Conservation (phyloP, 257 asterid genomes). For the Jaltomata sinuosa region DNA sequence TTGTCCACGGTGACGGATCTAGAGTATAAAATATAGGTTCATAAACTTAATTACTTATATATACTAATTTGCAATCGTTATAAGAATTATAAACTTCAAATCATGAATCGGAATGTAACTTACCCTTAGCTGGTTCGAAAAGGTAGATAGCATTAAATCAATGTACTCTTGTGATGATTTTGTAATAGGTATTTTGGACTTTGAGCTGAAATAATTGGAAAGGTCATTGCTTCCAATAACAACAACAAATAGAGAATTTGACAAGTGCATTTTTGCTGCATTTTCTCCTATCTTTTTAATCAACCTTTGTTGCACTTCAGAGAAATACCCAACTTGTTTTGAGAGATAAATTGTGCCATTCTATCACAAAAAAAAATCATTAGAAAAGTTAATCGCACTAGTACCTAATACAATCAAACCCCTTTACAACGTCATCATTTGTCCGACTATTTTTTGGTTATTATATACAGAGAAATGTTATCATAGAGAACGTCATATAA, state of each 20-base stretch:
- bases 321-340: slow-evolving; percentile 41
- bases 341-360: slow-evolving; percentile 25
- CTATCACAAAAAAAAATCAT: slow-evolving; percentile 10
- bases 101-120: background rate
- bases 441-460: background rate
- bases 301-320: slow-evolving; percentile 25
- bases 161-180: slow-evolving; percentile 45
- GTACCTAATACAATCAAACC: background rate
- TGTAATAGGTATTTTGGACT: background rate
- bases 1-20: background rate
- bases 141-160: slow-evolving; percentile 45
- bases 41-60: background rate
- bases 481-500: background rate
- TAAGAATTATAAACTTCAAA: background rate
- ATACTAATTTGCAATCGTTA: background rate
- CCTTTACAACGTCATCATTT: accelerated
- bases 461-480: background rate
- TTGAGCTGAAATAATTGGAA: slow-evolving; percentile 27
- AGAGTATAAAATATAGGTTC: background rate
- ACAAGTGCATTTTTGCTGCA: slow-evolving; percentile 31
- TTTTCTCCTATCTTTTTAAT: slow-evolving; percentile 23
- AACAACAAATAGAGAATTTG: slow-evolving; percentile 47
- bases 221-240: slow-evolving; percentile 83
- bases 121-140: slow-evolving; percentile 44
- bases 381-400: background rate